Percentiles rank a stretch among this genome's conserved stretches.
Conservation (phyloP, 495 filamentous ascomycete species). For the Aspergillus sclerotioniger region DNA sequence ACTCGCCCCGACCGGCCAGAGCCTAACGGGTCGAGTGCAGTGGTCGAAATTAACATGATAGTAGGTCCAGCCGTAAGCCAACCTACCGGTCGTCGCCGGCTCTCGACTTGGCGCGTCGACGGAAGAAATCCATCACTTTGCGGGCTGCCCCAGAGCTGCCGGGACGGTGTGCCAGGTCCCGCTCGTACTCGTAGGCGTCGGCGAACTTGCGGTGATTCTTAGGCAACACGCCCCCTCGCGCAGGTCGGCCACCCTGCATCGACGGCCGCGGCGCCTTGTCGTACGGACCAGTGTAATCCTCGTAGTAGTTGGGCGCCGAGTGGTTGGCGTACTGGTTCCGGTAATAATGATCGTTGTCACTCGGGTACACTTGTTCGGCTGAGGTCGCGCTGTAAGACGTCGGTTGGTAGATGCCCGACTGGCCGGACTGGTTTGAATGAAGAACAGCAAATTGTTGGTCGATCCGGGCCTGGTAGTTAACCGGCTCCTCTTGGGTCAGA, state of each 20-base stretch:
- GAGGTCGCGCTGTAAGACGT: constrained; percentile 32
- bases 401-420: constrained; percentile 30
- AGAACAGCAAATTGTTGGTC: constrained; percentile 48
- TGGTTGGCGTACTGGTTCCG: constrained; percentile 37
- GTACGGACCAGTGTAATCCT: constrained; percentile 38
- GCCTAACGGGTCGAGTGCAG: background rate
- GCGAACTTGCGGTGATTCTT: constrained; percentile 83
- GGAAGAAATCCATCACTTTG: constrained; percentile 97
- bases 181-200: constrained; percentile 83
- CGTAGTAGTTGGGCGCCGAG: constrained; percentile 47
- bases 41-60: constrained; percentile 4
- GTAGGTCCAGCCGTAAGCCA: constrained; percentile 1
- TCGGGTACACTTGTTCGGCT: constrained; percentile 35
- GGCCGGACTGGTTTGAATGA: constrained; percentile 32
- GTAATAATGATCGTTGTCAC: constrained; percentile 37
- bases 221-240: constrained; percentile 60
- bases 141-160: constrained; percentile 83
- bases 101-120: constrained; percentile 75
- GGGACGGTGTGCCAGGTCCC: constrained; percentile 62
- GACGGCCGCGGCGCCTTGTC: constrained; percentile 43
- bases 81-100: constrained; percentile 56
- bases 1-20: constrained; percentile 3
- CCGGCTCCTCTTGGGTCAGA: constrained; percentile 25
- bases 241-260: constrained; percentile 42
- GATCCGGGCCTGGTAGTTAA: constrained; percentile 45